These are phyloP conservation scores for Farysia itapuensis DNA, from an alignment of 1,284 basidiomycete species.

Conservation along the genomic window DNA sequence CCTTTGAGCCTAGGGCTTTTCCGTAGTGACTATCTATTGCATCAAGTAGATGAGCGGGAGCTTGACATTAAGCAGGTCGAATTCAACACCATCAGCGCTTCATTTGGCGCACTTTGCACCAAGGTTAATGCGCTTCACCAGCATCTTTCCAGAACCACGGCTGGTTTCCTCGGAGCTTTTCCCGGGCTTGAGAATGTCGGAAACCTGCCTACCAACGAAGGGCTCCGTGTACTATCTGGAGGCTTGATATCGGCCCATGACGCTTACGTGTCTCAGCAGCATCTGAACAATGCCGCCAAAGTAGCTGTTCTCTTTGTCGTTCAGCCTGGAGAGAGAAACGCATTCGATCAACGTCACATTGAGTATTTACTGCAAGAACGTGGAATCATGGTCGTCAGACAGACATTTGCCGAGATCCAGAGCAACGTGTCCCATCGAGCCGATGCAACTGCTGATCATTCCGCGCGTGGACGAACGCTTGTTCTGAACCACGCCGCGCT, in stretches of 20 bases:
- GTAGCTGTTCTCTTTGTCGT: conserved; percentile 78
- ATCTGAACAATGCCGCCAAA: neutral
- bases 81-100: conserved; percentile 94
- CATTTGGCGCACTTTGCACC: conserved; percentile 82
- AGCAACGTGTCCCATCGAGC: too few species aligned
- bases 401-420: conserved; percentile 39
- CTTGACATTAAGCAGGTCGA: conserved; percentile 87
- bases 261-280: conserved; percentile 66
- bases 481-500: conserved; percentile 14
- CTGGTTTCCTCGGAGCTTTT: conserved; percentile 63
- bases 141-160: conserved; percentile 38
- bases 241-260: conserved; percentile 80
- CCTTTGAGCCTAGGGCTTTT: conserved; percentile 87
- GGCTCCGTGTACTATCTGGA: conserved; percentile 70
- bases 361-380: conserved; percentile 79
- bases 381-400: conserved; percentile 36
- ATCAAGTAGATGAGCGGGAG: conserved; percentile 60
- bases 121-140: conserved; percentile 73
- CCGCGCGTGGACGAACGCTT: conserved; percentile 4
- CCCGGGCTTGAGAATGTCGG: conserved; percentile 65
- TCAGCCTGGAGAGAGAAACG: conserved; percentile 86
- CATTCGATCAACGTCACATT: conserved; percentile 88
- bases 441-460: too few species aligned
- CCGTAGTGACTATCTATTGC: conserved; percentile 92
- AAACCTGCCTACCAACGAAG: conserved; percentile 75